Conservation (phyloP, 2,329 filamentous ascomycete genomes). For the Cryphonectria japonica region DNA sequence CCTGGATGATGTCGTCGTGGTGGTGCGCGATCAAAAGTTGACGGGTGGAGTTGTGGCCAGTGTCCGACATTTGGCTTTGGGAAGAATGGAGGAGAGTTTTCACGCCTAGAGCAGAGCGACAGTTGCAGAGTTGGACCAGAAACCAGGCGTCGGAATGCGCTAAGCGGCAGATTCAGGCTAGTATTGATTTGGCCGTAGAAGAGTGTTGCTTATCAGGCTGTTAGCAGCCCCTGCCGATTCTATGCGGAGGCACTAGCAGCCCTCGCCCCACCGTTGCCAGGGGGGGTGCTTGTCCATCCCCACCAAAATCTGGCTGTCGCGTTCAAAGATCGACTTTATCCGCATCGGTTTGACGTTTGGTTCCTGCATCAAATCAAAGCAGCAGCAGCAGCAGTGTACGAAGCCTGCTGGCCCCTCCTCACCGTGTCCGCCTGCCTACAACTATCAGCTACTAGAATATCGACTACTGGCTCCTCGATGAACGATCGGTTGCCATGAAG, state of each 20-base stretch:
- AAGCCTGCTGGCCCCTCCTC: neutral
- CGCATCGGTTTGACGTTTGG: conserved; percentile 2
- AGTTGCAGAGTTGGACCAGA: conserved; percentile 10
- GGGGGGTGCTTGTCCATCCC: neutral
- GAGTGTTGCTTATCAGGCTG: conserved; percentile 14
- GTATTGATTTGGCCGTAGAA: conserved; percentile 18
- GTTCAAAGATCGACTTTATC: conserved; percentile 8
- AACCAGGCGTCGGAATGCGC: conserved; percentile 17
- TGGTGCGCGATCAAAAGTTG: conserved; percentile 41
- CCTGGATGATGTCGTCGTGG: conserved; percentile 38
- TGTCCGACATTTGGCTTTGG: conserved; percentile 34
- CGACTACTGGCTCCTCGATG: conserved; percentile 1
- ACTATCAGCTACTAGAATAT: neutral
- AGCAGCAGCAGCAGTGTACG: neutral
- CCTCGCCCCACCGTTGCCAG: neutral
- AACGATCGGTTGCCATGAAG: conserved; percentile 23
- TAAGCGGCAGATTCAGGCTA: conserved; percentile 21
- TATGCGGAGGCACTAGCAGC: neutral
- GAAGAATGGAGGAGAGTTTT: conserved; percentile 28
- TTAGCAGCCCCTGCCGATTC: conserved; percentile 2
- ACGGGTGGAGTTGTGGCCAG: conserved; percentile 20
- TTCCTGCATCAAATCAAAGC: conserved; percentile 9
- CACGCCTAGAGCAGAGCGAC: conserved; percentile 15
- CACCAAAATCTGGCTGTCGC: conserved; percentile 11
- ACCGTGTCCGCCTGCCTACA: neutral